These are phyloP conservation scores for Herpetomonas tarakana DNA, from an alignment of 208 protist genomes.

Conservation along the genomic window DNA sequence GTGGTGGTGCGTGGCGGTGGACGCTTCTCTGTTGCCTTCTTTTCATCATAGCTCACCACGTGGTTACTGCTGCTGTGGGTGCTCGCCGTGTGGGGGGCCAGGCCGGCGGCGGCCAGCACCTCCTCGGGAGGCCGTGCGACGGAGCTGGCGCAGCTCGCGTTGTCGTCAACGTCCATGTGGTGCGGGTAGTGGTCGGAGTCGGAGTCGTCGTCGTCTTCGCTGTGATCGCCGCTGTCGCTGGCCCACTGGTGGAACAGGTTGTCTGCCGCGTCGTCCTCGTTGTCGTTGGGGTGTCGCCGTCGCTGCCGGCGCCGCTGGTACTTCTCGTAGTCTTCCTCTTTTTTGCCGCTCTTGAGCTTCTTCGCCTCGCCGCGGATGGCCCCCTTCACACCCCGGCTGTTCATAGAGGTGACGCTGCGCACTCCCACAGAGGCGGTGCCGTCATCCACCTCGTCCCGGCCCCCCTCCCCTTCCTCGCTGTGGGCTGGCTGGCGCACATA, in stretches of 20 bases:
- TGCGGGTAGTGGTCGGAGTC: not conserved
- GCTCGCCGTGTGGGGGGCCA: not conserved
- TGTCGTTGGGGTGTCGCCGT: constrained; percentile 17
- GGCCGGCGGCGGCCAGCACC: constrained; percentile 11
- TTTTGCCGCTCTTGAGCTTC: not conserved
- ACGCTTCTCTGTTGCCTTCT: too few relatives aligned
- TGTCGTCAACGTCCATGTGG: not conserved
- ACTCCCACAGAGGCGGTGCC: not conserved
- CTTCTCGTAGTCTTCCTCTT: not conserved
- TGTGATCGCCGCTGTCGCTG: not conserved
- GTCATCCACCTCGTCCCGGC: constrained; percentile 11
- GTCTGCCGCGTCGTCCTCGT: constrained; percentile 18
- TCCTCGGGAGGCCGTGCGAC: constrained; percentile 29
- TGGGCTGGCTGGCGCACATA: constrained; percentile 17
- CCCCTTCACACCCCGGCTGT: not conserved
- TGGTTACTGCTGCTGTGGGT: too few relatives aligned
- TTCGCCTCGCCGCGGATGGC: not conserved
- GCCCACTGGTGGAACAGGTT: constrained; percentile 28
- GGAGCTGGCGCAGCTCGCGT: constrained; percentile 27
- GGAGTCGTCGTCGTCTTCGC: not conserved
- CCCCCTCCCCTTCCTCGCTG: constrained; percentile 3
- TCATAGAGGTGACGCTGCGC: not conserved
- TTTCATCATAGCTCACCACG: too few relatives aligned
- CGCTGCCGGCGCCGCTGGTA: constrained; percentile 28
- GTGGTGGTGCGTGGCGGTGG: not conserved